Percentiles rank a stretch among this genome's conserved stretches.
Conservation (phyloP, 1,284 basidiomycete genomes). For the Rhodotorula sp. region DNA sequence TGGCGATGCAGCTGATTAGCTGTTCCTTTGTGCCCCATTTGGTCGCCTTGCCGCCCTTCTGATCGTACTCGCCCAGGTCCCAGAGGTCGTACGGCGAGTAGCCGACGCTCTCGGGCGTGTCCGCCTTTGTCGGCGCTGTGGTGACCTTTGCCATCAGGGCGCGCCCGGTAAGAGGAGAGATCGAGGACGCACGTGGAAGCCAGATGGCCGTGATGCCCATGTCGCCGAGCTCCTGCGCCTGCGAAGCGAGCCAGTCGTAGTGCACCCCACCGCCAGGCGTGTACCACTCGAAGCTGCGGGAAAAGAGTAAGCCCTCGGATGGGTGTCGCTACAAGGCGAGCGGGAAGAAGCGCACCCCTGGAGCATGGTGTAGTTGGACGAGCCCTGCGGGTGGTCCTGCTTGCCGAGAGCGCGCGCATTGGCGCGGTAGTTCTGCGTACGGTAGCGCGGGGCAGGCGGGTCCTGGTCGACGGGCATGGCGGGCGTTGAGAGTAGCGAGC, state of each 20-base stretch:
- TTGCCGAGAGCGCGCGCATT: slow-evolving; percentile 35
- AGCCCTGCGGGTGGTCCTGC: slow-evolving; percentile 21
- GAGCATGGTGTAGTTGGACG: slow-evolving; percentile 36
- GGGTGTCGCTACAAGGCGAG: not conserved
- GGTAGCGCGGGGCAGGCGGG: slow-evolving; percentile 18
- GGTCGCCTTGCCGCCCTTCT: slow-evolving; percentile 75
- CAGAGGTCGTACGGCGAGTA: slow-evolving; percentile 50
- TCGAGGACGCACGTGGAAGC: slow-evolving; percentile 54
- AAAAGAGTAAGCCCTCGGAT: not conserved
- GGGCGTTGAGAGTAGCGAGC: not conserved
- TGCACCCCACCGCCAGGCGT: slow-evolving; percentile 59
- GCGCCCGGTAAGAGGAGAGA: not conserved
- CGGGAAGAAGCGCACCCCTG: not conserved
- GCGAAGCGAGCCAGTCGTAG: slow-evolving; percentile 77
- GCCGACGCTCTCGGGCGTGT: slow-evolving; percentile 52
- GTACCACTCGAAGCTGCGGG: slow-evolving; percentile 49
- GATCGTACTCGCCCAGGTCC: slow-evolving; percentile 81
- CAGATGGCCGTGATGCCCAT: slow-evolving; percentile 83
- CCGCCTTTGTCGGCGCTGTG: slow-evolving; percentile 53
- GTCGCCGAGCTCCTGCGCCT: slow-evolving; percentile 67
- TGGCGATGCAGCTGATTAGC: slow-evolving; percentile 66
- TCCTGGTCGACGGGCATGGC: not conserved
- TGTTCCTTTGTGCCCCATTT: slow-evolving; percentile 89
- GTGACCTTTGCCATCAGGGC: not conserved
- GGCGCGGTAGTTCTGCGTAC: slow-evolving; percentile 1